Conservation (phyloP, 805 yeast genomes). For the Tetrapisispora fleetii region DNA sequence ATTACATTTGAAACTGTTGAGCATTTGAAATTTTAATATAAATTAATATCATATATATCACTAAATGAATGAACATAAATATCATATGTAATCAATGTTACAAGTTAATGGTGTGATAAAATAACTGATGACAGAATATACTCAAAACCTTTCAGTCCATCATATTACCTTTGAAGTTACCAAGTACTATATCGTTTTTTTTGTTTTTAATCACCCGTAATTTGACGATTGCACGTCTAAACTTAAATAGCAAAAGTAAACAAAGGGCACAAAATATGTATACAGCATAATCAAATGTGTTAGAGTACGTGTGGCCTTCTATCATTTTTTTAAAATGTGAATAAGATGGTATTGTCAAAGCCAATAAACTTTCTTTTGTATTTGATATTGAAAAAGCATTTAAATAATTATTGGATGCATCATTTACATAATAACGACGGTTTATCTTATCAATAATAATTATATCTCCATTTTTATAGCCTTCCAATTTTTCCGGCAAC, state of each 20-base stretch:
- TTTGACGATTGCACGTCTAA: not conserved
- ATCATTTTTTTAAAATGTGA: not conserved
- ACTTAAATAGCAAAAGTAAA: not conserved
- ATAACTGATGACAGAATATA: no score
- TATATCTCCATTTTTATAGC: slow-evolving; percentile 41
- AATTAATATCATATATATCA: not conserved
- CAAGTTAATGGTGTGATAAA: not conserved
- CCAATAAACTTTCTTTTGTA: not conserved
- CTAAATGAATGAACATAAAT: not conserved
- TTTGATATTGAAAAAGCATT: not conserved
- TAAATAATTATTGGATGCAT: slow-evolving; percentile 31
- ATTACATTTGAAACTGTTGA: slow-evolving; percentile 1
- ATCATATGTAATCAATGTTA: not conserved
- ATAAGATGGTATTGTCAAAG: not conserved
- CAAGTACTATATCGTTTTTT: not conserved
- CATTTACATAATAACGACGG: slow-evolving; percentile 26
- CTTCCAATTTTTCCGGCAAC: slow-evolving; percentile 6
- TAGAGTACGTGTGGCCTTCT: not conserved
- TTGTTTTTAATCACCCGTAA: not conserved
- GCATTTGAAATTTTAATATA: not conserved
- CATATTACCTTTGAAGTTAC: not conserved
- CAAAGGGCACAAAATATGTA: not conserved
- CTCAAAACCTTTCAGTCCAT: not conserved
- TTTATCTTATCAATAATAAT: slow-evolving; percentile 39
- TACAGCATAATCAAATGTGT: not conserved